phyloP scores from a whole-genome alignment of 345 rosid species.

The Citrus trifoliata region DNA sequence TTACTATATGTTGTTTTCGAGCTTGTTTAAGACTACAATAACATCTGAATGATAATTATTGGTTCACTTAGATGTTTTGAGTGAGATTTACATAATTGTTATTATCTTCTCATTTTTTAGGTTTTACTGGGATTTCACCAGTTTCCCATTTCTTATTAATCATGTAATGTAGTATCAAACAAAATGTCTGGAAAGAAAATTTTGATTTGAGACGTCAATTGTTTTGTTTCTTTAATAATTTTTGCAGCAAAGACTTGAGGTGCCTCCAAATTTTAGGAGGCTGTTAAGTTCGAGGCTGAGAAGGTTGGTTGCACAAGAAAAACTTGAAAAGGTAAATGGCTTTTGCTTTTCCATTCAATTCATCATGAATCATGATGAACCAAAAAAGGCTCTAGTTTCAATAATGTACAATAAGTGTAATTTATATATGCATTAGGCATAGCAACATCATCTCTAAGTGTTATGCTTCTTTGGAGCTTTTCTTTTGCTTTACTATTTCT shows the following conservation, averaged over 20 bases:
- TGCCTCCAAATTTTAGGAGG: slow-evolving; percentile 72
- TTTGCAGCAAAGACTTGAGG: slow-evolving; percentile 67
- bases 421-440: background rate
- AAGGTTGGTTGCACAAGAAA: slow-evolving; percentile 72
- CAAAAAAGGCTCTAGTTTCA: background rate
- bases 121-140: background rate
- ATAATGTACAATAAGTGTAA: background rate
- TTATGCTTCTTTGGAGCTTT: background rate
- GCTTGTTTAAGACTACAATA: background rate
- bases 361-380: background rate
- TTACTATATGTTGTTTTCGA: background rate
- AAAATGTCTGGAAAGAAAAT: background rate
- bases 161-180: background rate
- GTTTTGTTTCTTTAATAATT: slow-evolving; percentile 20
- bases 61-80: background rate
- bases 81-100: background rate
- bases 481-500: slow-evolving; percentile 4
- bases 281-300: slow-evolving; percentile 67
- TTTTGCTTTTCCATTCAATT: background rate
- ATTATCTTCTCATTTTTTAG: background rate
- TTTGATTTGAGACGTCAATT: background rate
- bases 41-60: background rate
- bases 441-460: background rate
- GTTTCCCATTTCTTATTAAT: background rate
- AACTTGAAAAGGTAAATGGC: slow-evolving; percentile 69